These are phyloP conservation scores for Lasiodiplodia citricola DNA, from an alignment of 2,329 filamentous ascomycete species.

Conservation along the genomic window DNA sequence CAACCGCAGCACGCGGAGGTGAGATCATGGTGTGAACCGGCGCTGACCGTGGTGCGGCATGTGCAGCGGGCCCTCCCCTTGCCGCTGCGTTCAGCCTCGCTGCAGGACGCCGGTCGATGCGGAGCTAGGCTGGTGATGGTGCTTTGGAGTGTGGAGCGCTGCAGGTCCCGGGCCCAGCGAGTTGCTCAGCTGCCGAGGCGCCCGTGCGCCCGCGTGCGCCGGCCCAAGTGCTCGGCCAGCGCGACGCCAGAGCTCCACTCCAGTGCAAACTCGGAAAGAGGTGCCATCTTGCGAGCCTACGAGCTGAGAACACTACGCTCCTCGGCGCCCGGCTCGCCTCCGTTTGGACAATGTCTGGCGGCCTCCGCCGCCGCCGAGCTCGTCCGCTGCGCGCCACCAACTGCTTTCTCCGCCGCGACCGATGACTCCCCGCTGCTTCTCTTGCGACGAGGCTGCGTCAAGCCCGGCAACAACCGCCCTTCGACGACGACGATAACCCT, in stretches of 20 bases:
- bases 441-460: background rate
- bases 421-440: background rate
- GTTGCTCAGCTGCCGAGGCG: background rate
- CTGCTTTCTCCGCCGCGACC: background rate
- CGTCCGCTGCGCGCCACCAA: background rate
- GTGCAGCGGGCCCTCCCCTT: background rate
- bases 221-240: background rate
- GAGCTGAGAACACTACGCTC: background rate
- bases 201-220: too few relatives aligned
- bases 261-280: background rate
- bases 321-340: background rate
- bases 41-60: background rate
- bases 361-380: background rate
- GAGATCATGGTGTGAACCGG: constrained; percentile 8
- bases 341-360: background rate
- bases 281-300: constrained; percentile 1
- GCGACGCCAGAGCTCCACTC: constrained; percentile 2
- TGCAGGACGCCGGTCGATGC: background rate
- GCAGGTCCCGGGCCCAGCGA: background rate
- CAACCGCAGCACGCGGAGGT: constrained; percentile 7
- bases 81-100: constrained; percentile 3
- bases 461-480: background rate
- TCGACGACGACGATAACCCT: background rate
- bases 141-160: background rate
- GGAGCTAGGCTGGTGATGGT: background rate